phyloP scores from a whole-genome alignment of 2,329 filamentous ascomycete genomes.

The Nannizziopsis barbatae region DNA sequence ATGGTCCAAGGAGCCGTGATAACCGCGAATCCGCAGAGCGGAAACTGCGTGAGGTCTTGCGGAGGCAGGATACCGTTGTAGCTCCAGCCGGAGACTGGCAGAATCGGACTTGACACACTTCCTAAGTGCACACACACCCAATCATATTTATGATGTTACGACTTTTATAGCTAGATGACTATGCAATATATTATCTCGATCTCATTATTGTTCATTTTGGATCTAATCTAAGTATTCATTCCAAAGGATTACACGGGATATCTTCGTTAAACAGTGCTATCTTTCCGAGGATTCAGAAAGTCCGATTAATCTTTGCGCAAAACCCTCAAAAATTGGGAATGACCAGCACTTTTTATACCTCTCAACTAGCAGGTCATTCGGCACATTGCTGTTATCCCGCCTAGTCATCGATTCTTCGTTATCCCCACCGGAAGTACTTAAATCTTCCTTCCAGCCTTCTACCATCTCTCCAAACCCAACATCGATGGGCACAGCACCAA shows the following conservation, averaged over 20 bases:
- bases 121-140: no score
- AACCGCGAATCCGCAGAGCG: slow-evolving; percentile 26
- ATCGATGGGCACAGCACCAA: slow-evolving; percentile 84
- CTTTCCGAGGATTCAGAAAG: slow-evolving; percentile 12
- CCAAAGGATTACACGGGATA: no score
- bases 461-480: slow-evolving; percentile 80
- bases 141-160: not conserved
- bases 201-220: no score
- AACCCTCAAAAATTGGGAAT: slow-evolving; percentile 32
- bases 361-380: slow-evolving; percentile 30
- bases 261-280: not conserved
- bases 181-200: no score
- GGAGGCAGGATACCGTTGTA: slow-evolving; percentile 17
- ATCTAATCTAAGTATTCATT: no score
- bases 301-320: slow-evolving; percentile 29
- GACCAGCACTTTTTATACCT: slow-evolving; percentile 37
- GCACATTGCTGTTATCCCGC: slow-evolving; percentile 17
- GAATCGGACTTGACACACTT: not conserved
- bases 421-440: slow-evolving; percentile 12
- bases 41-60: slow-evolving; percentile 28
- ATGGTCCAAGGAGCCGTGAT: not conserved
- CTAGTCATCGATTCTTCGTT: slow-evolving; percentile 8
- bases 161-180: not conserved
- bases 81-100: not conserved
- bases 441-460: slow-evolving; percentile 44